A percentile compares a stretch with the other conserved stretches of the same genome.
Evolutionary conservation across 169 alveolate genomes (phyloP).

Genomic region (Theileria equi): DNA sequence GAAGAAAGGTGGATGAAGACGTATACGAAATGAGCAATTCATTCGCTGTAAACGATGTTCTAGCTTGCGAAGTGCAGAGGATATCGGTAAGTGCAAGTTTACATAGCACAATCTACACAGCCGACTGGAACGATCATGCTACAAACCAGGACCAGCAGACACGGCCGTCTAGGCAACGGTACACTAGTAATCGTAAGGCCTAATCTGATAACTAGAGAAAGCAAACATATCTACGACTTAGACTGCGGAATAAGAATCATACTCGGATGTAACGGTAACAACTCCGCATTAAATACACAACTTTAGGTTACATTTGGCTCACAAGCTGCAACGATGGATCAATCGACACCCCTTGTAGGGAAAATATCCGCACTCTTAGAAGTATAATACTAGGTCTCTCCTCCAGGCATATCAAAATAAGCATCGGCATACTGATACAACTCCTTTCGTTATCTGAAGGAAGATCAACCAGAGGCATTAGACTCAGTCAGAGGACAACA

Average conservation of each 20-base stretch:
- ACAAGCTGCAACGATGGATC: not conserved
- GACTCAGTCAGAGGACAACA: no score
- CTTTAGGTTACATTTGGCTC: slow-evolving; percentile 53
- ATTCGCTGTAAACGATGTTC: slow-evolving; percentile 84
- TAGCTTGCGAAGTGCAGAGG: slow-evolving; percentile 90
- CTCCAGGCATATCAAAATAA: no score
- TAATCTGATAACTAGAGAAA: slow-evolving; percentile 81
- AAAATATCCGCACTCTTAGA: slow-evolving; percentile 1
- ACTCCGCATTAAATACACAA: no score
- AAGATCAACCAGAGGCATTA: no score
- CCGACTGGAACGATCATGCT: slow-evolving; percentile 80
- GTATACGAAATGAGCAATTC: slow-evolving; percentile 85
- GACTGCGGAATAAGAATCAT: slow-evolving; percentile 79
- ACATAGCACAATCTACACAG: not conserved
- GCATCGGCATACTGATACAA: no score
- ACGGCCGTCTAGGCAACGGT: slow-evolving; percentile 88
- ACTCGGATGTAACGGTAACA: slow-evolving; percentile 86
- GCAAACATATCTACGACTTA: slow-evolving; percentile 84
- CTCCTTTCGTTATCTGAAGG: no score
- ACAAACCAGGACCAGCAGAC: slow-evolving; percentile 88
- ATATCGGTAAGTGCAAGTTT: slow-evolving; percentile 44
- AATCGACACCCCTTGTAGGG: not conserved
- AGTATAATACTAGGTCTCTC: slow-evolving; percentile 7
- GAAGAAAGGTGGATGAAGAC: slow-evolving; percentile 88
- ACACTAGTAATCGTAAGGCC: slow-evolving; percentile 82